Percentiles rank a stretch among this genome's conserved stretches.
These are phyloP conservation scores for Scytalidium sp. DNA, from an alignment of 2,329 filamentous ascomycete genomes.

Conservation along the genomic window DNA sequence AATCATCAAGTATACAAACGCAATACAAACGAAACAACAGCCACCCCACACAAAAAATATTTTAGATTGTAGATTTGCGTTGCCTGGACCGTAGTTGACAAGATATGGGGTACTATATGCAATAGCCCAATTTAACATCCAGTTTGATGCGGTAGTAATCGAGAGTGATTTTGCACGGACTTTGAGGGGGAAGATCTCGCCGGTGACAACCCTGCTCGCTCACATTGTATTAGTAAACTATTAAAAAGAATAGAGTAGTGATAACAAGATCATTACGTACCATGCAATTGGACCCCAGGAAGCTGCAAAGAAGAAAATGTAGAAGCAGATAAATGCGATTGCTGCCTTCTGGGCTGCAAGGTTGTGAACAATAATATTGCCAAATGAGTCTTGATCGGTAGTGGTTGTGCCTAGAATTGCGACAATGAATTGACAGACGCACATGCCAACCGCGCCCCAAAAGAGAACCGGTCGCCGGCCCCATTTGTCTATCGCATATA, in stretches of 20 bases:
- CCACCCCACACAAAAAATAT: conserved; percentile 79
- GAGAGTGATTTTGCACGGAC: conserved; percentile 63
- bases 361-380: conserved; percentile 49
- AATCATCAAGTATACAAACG: conserved; percentile 75
- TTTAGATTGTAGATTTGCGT: conserved; percentile 70
- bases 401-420: conserved; percentile 56
- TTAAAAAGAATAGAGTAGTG: too few relatives aligned
- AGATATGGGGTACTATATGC: conserved; percentile 79
- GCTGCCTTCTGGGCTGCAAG: conserved; percentile 50
- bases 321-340: conserved; percentile 64
- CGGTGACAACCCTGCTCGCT: conserved; percentile 58
- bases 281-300: conserved; percentile 62
- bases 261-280: too few relatives aligned
- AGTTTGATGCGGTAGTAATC: conserved; percentile 68
- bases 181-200: conserved; percentile 63
- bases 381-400: conserved; percentile 46
- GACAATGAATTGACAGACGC: conserved; percentile 55
- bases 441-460: conserved; percentile 67
- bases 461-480: conserved; percentile 63
- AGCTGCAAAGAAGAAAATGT: conserved; percentile 73
- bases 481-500: conserved; percentile 61
- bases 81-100: conserved; percentile 67
- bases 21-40: conserved; percentile 66
- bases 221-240: too few relatives aligned
- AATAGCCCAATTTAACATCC: conserved; percentile 74